Base-by-base conservation (phyloP, 2,329 filamentous ascomycete genomes). In the Fusarium redolens region DNA sequence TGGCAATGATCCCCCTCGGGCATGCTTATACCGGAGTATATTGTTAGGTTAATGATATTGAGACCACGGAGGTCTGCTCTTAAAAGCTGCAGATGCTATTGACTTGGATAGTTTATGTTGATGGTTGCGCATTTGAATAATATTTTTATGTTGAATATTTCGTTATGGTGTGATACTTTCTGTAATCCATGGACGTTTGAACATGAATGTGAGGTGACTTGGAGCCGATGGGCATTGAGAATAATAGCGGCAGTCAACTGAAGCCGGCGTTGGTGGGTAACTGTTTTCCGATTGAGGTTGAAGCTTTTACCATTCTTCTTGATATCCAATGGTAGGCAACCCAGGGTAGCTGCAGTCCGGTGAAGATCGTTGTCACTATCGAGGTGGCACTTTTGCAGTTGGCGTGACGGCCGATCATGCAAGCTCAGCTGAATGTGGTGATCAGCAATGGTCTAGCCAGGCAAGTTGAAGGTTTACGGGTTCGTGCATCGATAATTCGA, bases 1-100 rank as follows among this genome's bases (percentile, higher is more conserved):
- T 31, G 65, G 61, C 59, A 68, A 68, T 61, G 63, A 63, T 65
- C 71, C 68, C 61, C 56, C 47, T 60, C 43, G 40, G 55, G 20
- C 55, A 71, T 68, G 52, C 65, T 63, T 59, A 54, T 69, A 59
- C 59, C 62, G 74, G 76, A 77, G 74, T 77, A 66, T 31, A 33
- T 64, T 68, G 51, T 72, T 71, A 52, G 55, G 60, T 57, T 71
- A 61, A 55, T 67, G 41, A 56, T 59, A 37, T 43, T 56, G 40
- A 52, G 60, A 50, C 47, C 38, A 61, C 33, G 64, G 61, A 33
- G 65, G 68, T 57, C 52, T 55, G 44, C 52, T 58, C 47, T 48
- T 48, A 43, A 31, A 31, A 57, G 52, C 66, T 60, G 59, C 60
- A 45, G 58, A 51, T 71, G 52, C n/a, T 59, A 59, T 33, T 50